Conservation (phyloP, 192 early-diverging fungal genomes). For the Tieghemiomyces parasiticus region DNA sequence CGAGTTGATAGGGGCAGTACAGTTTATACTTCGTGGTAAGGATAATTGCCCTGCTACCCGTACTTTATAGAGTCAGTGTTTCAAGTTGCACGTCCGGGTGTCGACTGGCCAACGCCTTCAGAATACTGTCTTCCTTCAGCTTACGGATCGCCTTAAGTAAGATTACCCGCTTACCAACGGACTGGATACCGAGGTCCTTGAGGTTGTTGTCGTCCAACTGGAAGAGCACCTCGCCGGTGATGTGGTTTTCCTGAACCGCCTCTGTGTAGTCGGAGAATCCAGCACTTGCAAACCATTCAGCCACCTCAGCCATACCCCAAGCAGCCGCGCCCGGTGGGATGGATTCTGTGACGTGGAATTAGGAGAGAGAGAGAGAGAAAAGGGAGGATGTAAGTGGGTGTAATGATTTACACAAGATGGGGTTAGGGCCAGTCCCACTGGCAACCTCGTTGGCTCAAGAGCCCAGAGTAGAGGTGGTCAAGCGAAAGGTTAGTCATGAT, state of each 20-base stretch:
- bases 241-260: constrained; percentile 26
- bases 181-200: constrained; percentile 31
- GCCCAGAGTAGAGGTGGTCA: too few relatives aligned
- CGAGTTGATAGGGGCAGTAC: neutral
- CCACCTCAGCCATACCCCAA: constrained; percentile 2
- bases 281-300: constrained; percentile 1
- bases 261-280: neutral
- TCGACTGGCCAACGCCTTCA: neutral
- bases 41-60: too few relatives aligned
- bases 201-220: constrained; percentile 35
- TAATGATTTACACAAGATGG: too few relatives aligned
- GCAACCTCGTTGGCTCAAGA: too few relatives aligned
- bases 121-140: constrained; percentile 13
- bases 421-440: too few relatives aligned
- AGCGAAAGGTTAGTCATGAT: too few relatives aligned
- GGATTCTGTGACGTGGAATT: too few relatives aligned
- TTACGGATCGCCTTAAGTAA: constrained; percentile 31
- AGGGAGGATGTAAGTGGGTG: too few relatives aligned
- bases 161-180: constrained; percentile 30
- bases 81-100: neutral
- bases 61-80: neutral
- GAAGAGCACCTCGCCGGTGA: constrained; percentile 32
- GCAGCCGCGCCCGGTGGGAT: too few relatives aligned
- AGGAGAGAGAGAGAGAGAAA: too few relatives aligned
- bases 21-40: neutral